Evolutionary conservation across 306 rosid species (phyloP).

Genomic region (Astragalus membranaceus): DNA sequence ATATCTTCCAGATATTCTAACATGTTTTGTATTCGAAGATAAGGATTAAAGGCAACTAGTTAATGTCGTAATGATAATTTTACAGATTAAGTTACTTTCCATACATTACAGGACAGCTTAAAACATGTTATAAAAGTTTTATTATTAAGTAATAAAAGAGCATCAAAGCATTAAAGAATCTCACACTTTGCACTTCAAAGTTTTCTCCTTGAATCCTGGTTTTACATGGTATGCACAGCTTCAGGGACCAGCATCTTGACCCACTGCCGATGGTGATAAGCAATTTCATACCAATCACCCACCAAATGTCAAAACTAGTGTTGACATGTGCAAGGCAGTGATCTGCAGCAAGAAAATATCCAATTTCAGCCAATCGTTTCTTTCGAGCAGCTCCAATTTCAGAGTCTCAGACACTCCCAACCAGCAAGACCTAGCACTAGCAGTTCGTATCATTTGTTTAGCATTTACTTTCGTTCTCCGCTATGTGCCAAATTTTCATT

Average conservation of each 20-base stretch:
- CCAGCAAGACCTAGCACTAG: neutral
- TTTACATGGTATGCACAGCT: neutral
- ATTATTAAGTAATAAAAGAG: neutral
- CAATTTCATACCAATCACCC: neutral
- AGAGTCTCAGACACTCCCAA: too few species aligned
- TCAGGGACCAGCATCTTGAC: neutral
- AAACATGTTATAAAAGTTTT: neutral
- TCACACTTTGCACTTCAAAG: neutral
- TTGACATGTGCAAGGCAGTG: neutral
- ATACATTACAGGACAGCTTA: neutral
- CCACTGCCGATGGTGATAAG: neutral
- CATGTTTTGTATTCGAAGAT: neutral
- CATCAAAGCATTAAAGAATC: neutral
- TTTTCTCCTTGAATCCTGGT: neutral
- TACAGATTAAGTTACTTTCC: neutral
- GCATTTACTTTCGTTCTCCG: neutral
- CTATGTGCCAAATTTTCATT: neutral
- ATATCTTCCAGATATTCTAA: neutral
- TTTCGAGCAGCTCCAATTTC: neutral
- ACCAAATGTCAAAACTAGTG: neutral
- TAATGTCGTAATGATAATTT: neutral
- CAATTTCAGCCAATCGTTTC: neutral
- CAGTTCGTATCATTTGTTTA: neutral
- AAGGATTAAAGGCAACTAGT: neutral
- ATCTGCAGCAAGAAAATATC: neutral